Evolutionary conservation across 805 yeast genomes (phyloP).

Genomic region (Candida tibetensis): DNA sequence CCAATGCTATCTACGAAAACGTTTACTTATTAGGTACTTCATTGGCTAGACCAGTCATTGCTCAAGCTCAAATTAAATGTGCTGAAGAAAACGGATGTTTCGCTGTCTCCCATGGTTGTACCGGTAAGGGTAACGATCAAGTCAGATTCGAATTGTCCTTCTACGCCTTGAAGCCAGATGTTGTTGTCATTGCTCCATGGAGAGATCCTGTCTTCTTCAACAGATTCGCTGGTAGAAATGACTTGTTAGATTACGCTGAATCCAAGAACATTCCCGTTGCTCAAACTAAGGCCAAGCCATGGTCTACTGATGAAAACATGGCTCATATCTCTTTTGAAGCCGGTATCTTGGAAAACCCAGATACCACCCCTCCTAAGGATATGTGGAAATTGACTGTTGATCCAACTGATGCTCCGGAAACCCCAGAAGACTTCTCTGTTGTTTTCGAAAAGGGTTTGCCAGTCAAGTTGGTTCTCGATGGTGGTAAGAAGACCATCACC

Average conservation of each 20-base stretch:
- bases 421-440: conserved; percentile 85
- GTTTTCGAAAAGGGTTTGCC: conserved; percentile 87
- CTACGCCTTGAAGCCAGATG: conserved; percentile 97
- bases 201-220: conserved; percentile 93
- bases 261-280: conserved; percentile 89
- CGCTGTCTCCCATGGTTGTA: conserved; percentile 98
- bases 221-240: conserved; percentile 98
- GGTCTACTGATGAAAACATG: conserved; percentile 99
- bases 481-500: conserved; percentile 58
- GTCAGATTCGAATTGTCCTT: conserved; percentile 96
- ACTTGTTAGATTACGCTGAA: conserved; percentile 89
- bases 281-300: conserved; percentile 98
- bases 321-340: conserved; percentile 99
- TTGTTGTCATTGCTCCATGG: conserved; percentile 98
- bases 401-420: conserved; percentile 91
- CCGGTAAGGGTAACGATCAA: conserved; percentile 99
- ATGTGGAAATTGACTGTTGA: conserved; percentile 99
- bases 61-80: conserved; percentile 95
- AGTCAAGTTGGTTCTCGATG: conserved; percentile 68
- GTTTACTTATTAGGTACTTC: conserved; percentile 97
- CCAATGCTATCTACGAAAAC: conserved; percentile 96
- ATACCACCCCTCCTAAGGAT: conserved; percentile 98
- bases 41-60: conserved; percentile 97
- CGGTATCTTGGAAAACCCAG: conserved; percentile 98
- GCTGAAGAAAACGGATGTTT: conserved; percentile 98